Evolutionary conservation across 192 early-diverging fungal species (phyloP), one percentile per base, ranked within the genome.

Genomic region (Coemansia sp.): DNA sequence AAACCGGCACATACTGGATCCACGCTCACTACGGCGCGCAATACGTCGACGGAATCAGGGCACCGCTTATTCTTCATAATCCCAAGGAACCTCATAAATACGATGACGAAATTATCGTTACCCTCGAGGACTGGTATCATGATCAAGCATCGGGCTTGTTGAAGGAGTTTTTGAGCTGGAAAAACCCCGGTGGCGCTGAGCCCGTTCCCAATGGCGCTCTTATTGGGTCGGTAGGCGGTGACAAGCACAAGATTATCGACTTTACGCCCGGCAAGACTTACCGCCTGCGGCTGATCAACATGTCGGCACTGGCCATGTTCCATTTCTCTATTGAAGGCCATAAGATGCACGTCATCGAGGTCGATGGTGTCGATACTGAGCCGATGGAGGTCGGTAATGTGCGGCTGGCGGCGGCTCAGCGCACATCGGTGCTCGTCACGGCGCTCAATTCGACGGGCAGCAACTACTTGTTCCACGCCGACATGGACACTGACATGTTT

Each of bases 1-100:
- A 96, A 65, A 85, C 85, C 19, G 95, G 95, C 44, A 94, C 92
- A 13, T 94, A 89, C 80, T 96, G 95, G 95, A 87, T 90, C 62
- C 93, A 95, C 68, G 77, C 87, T 47, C 93, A 95, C 70, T 86
- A 68, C 67, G 72, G 71, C 38, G 86, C 83, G 10, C 91, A 94
- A 76, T 95, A 95, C 76, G 89, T 92, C 43, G 93, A 95, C 63
- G 94, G 93, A 42, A 78, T 94, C 55, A 86, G 90, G 37, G 84
- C 86, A 3, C 87, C 94, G 6, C 61, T 95, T 13, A 88, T 93
- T 43, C 74, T 95, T 32, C 80, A 92, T 62, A 81, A 88, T 67
- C 85, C 81, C 35, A 32, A 75, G 23, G 68, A 86, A 66, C 85
- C 87, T 42, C 79, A 90, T 72, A 33, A 73, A 42, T 92, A 92